These are phyloP conservation scores for Penicillium janthinellum DNA, from an alignment of 2,329 filamentous ascomycete genomes.

Conservation along the genomic window DNA sequence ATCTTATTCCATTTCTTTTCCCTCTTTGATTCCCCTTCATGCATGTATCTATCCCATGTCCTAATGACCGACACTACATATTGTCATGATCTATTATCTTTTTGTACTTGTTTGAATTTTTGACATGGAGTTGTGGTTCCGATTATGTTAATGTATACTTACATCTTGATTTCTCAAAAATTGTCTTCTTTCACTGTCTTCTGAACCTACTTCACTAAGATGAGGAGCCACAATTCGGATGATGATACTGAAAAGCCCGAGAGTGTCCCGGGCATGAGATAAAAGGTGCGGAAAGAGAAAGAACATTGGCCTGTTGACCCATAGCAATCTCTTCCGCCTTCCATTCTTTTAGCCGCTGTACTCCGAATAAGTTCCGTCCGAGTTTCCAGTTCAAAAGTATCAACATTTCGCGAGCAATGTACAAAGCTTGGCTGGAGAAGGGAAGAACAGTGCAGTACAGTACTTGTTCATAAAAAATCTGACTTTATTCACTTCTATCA, in stretches of 20 bases:
- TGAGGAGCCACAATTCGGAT: no score
- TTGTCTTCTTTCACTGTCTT: background rate
- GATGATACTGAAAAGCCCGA: no score
- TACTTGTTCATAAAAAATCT: background rate
- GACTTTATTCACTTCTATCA: background rate
- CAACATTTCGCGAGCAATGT: background rate
- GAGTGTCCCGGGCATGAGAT: no score
- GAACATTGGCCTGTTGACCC: no score
- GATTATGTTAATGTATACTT: background rate
- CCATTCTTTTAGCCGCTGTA: no score
- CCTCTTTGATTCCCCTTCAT: constrained; percentile 10
- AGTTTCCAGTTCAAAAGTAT: no score
- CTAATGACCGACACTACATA: constrained; percentile 11
- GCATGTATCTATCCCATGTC: constrained; percentile 12
- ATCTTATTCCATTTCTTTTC: background rate
- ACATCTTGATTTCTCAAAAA: background rate
- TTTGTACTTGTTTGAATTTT: background rate
- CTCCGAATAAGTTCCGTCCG: no score
- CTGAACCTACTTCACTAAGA: no score
- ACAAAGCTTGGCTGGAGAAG: background rate
- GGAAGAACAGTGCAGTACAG: background rate
- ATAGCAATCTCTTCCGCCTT: no score
- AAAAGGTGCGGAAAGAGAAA: no score
- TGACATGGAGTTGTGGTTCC: background rate
- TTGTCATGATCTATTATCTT: constrained; percentile 2